Evolutionary conservation across 2,329 filamentous ascomycete species (phyloP).

Genomic region (Xylaria digitata): DNA sequence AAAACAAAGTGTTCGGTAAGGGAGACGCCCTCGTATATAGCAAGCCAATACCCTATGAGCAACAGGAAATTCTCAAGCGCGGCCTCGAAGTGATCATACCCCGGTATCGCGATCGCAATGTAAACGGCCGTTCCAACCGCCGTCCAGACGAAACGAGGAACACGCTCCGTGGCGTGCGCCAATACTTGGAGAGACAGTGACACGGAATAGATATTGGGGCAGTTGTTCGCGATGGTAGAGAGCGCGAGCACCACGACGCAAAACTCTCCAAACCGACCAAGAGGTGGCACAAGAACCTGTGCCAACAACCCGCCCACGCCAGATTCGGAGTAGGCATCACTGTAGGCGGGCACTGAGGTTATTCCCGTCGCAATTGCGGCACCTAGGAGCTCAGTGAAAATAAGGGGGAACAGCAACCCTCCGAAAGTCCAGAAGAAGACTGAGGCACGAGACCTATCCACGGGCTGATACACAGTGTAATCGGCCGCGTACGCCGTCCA

Average conservation of each 20-base stretch:
- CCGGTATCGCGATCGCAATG: slow-evolving; percentile 76
- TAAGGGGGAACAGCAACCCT: slow-evolving; percentile 76
- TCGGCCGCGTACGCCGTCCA: slow-evolving; percentile 82
- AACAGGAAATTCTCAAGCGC: slow-evolving; percentile 78
- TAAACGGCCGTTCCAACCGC: slow-evolving; percentile 70
- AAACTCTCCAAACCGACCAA: slow-evolving; percentile 78
- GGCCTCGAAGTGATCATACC: slow-evolving; percentile 71
- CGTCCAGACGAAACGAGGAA: slow-evolving; percentile 77
- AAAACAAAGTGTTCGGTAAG: slow-evolving; percentile 76
- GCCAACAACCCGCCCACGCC: slow-evolving; percentile 75
- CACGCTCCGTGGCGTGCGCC: slow-evolving; percentile 51
- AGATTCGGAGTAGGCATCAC: slow-evolving; percentile 64
- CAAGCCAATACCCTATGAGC: slow-evolving; percentile 77
- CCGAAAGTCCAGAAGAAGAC: slow-evolving; percentile 76
- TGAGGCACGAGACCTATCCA: slow-evolving; percentile 66
- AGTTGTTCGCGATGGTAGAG: slow-evolving; percentile 77
- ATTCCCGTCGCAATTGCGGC: slow-evolving; percentile 76
- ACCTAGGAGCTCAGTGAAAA: slow-evolving; percentile 80
- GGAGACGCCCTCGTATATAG: slow-evolving; percentile 76
- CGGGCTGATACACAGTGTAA: slow-evolving; percentile 83
- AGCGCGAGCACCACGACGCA: slow-evolving; percentile 74
- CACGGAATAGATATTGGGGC: slow-evolving; percentile 76
- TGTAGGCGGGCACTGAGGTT: slow-evolving; percentile 63
- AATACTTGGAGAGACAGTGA: slow-evolving; percentile 38
- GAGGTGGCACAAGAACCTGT: slow-evolving; percentile 70